Percentiles rank a stretch among this genome's conserved stretches.
phyloP scores from a whole-genome alignment of 2,329 filamentous ascomycete species.

The Colletotrichum cuscutae region DNA sequence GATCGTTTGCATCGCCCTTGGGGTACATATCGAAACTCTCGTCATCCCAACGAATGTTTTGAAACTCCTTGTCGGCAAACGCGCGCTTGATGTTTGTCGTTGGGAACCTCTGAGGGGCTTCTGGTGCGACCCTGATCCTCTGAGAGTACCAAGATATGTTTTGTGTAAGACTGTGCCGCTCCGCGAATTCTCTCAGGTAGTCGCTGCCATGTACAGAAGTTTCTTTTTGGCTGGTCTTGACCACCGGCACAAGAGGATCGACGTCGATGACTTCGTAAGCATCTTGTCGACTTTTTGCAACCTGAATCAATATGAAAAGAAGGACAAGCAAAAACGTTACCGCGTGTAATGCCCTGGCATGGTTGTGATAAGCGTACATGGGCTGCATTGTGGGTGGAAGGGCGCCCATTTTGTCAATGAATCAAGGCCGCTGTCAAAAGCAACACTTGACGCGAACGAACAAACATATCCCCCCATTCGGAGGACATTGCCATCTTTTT shows the following conservation, averaged over 20 bases:
- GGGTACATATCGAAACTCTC: neutral
- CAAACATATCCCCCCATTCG: neutral
- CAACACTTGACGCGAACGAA: slow-evolving; percentile 3
- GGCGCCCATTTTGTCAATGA: neutral
- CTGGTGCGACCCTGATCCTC: neutral
- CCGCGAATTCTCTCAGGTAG: slow-evolving; percentile 15
- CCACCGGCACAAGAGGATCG: slow-evolving; percentile 25
- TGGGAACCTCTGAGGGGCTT: neutral
- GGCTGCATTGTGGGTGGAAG: slow-evolving; percentile 18
- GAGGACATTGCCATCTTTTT: slow-evolving; percentile 13
- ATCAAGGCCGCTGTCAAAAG: slow-evolving; percentile 12
- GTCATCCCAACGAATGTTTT: slow-evolving; percentile 19
- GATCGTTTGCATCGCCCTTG: slow-evolving; percentile 37
- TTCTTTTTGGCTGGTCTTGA: neutral
- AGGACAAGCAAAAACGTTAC: slow-evolving; percentile 28
- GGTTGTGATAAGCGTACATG: slow-evolving; percentile 14
- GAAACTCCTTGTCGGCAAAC: slow-evolving; percentile 5
- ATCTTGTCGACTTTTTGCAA: slow-evolving; percentile 15
- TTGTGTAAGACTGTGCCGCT: slow-evolving; percentile 21
- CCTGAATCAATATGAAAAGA: slow-evolving; percentile 25
- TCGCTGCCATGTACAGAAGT: neutral
- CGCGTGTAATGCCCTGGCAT: slow-evolving; percentile 28
- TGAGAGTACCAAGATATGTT: slow-evolving; percentile 23
- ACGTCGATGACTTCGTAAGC: slow-evolving; percentile 22
- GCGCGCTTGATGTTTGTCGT: slow-evolving; percentile 12